Conservation (phyloP, 805 yeast species). For the Candida pseudoglaebosa region DNA sequence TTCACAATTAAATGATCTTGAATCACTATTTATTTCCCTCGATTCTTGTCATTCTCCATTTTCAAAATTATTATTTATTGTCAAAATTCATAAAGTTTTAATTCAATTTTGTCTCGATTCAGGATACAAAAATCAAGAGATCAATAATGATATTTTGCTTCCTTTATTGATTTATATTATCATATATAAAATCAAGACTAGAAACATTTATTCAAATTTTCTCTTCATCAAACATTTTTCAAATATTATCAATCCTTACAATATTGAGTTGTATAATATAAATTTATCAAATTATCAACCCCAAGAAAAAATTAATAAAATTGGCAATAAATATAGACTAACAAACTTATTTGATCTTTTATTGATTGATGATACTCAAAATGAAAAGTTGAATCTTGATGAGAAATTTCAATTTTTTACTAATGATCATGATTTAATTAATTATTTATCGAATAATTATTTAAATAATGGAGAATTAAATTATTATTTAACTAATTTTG, state of each 20-base stretch:
- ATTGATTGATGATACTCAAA: conserved; percentile 11
- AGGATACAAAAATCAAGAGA: conserved; percentile 19
- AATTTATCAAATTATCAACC: conserved; percentile 20
- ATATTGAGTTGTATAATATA: conserved; percentile 18
- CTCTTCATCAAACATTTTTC: conserved; percentile 34
- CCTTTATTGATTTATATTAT: conserved; percentile 37
- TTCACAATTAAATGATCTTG: conserved; percentile 12
- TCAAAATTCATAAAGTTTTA: conserved; percentile 29
- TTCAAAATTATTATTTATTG: conserved; percentile 27
- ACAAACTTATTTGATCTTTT: conserved; percentile 27
- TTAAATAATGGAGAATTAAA: conserved; percentile 37
- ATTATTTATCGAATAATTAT: conserved; percentile 21
- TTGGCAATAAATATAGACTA: conserved; percentile 13
- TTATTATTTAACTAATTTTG: conserved; percentile 40
- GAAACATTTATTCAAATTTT: conserved; percentile 34
- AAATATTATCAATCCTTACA: conserved; percentile 29
- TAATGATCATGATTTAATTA: conserved; percentile 28
- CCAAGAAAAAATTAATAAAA: conserved; percentile 11
- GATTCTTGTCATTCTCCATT: conserved; percentile 24
- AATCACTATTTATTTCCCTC: conserved; percentile 8
- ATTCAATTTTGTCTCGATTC: conserved; percentile 16
- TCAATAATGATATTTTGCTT: conserved; percentile 37
- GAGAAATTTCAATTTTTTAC: conserved; percentile 20
- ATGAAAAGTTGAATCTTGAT: conserved; percentile 2
- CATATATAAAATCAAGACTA: conserved; percentile 23